These are phyloP conservation scores for Emericellopsis terricola DNA, from an alignment of 495 filamentous ascomycete species.

Conservation along the genomic window DNA sequence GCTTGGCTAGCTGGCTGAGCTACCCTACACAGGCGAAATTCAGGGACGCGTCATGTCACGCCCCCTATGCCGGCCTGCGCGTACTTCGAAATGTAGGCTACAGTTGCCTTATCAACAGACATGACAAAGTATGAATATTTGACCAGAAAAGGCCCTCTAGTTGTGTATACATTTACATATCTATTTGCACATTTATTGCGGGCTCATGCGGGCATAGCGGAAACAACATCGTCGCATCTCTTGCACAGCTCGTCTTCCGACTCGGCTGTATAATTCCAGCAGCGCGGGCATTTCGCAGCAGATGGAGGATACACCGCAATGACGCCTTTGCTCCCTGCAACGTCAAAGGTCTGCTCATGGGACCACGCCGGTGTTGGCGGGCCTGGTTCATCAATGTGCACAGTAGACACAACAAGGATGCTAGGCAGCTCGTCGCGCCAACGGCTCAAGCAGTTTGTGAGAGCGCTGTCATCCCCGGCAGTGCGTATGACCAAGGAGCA, in stretches of 20 bases:
- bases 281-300: slow-evolving; percentile 59
- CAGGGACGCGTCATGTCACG: too few relatives aligned
- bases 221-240: slow-evolving; percentile 53
- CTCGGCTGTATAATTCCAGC: slow-evolving; percentile 62
- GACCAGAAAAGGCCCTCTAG: too few relatives aligned
- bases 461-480: slow-evolving; percentile 7
- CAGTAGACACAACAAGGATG: slow-evolving; percentile 62
- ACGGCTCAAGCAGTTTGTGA: slow-evolving; percentile 23
- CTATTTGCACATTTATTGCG: too few relatives aligned
- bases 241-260: slow-evolving; percentile 46
- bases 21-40: too few relatives aligned
- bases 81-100: too few relatives aligned
- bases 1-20: too few relatives aligned
- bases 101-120: too few relatives aligned
- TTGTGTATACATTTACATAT: too few relatives aligned
- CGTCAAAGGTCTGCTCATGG: slow-evolving; percentile 34
- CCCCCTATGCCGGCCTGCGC: too few relatives aligned
- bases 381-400: slow-evolving; percentile 25
- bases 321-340: slow-evolving; percentile 23
- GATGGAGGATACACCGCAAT: slow-evolving; percentile 51
- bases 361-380: slow-evolving; percentile 28
- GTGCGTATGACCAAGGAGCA: slow-evolving; percentile 40
- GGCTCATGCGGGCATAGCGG: background rate
- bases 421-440: slow-evolving; percentile 46
- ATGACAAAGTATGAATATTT: too few relatives aligned